These are phyloP conservation scores for Hortiboletus flavorubellus DNA, from an alignment of 768 basidiomycete species.

Conservation along the genomic window DNA sequence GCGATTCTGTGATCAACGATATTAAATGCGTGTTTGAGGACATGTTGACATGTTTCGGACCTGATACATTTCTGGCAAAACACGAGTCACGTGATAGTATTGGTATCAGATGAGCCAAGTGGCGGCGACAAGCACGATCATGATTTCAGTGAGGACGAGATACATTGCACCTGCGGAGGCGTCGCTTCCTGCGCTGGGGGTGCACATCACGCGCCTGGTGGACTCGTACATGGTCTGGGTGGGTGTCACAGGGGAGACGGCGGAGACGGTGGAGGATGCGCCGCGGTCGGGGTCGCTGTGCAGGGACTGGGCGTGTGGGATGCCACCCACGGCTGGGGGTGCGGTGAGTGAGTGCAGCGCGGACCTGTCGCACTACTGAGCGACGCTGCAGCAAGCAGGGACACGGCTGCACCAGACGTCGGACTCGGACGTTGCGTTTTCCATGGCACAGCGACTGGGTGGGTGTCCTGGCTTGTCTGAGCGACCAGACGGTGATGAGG, in stretches of 20 bases:
- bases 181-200: slow-evolving; percentile 53
- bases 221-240: slow-evolving; percentile 85
- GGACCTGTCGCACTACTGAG: slow-evolving; percentile 1
- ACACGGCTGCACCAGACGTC: slow-evolving; percentile 64
- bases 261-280: slow-evolving; percentile 47
- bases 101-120: too few species aligned
- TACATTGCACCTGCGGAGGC: slow-evolving; percentile 50
- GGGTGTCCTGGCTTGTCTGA: slow-evolving; percentile 25
- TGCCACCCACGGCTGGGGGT: slow-evolving; percentile 46
- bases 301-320: slow-evolving; percentile 80
- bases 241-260: slow-evolving; percentile 50
- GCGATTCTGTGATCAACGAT: too few species aligned
- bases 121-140: too few species aligned
- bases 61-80: too few species aligned
- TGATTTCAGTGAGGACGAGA: slow-evolving; percentile 45
- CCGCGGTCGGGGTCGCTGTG: slow-evolving; percentile 54
- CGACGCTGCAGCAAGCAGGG: slow-evolving; percentile 31
- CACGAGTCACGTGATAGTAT: too few species aligned
- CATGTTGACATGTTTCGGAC: too few species aligned
- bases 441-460: slow-evolving; percentile 84
- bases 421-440: slow-evolving; percentile 57
- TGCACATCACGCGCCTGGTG: slow-evolving; percentile 65
- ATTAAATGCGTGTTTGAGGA: too few species aligned
- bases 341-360: slow-evolving; percentile 19
- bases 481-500: not conserved